Conservation (phyloP, 176 grass and related monocot genomes). For the Ampelocalamus luodianensis region DNA sequence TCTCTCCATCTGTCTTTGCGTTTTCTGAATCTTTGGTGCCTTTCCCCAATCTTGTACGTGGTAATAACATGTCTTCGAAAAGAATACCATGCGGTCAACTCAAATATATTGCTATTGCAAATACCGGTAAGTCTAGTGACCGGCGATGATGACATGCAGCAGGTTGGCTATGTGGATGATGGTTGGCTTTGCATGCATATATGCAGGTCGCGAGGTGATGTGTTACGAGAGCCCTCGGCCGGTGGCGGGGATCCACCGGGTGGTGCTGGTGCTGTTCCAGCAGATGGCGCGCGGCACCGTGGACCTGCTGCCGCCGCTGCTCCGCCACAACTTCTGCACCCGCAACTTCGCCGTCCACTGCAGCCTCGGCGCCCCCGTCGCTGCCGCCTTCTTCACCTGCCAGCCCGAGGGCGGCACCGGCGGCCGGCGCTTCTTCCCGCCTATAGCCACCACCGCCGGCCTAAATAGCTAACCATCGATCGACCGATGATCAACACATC, state of each 20-base stretch:
- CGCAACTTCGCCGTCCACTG: constrained; percentile 45
- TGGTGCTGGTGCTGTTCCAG: constrained; percentile 55
- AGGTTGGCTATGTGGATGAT: background rate
- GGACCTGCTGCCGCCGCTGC: background rate
- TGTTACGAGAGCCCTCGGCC: constrained; percentile 65
- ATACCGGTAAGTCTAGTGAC: no score
- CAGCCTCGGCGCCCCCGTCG: constrained; percentile 45
- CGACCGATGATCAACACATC: background rate
- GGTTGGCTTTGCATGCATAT: background rate
- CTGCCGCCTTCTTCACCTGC: constrained; percentile 61
- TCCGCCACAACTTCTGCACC: constrained; percentile 60
- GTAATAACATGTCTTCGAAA: background rate
- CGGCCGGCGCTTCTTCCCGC: constrained; percentile 34
- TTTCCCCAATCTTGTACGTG: background rate
- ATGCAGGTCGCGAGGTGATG: constrained; percentile 48
- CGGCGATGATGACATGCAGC: no score
- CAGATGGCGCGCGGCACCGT: constrained; percentile 43
- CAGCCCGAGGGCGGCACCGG: constrained; percentile 59
- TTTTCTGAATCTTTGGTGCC: background rate
- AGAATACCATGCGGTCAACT: background rate
- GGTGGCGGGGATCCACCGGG: constrained; percentile 55
- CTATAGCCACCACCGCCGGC: background rate
- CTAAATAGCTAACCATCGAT: background rate
- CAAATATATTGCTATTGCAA: no score
- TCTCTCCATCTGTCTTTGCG: background rate